Conservation (phyloP, 2,329 filamentous ascomycete genomes). For the Nemania sp. region DNA sequence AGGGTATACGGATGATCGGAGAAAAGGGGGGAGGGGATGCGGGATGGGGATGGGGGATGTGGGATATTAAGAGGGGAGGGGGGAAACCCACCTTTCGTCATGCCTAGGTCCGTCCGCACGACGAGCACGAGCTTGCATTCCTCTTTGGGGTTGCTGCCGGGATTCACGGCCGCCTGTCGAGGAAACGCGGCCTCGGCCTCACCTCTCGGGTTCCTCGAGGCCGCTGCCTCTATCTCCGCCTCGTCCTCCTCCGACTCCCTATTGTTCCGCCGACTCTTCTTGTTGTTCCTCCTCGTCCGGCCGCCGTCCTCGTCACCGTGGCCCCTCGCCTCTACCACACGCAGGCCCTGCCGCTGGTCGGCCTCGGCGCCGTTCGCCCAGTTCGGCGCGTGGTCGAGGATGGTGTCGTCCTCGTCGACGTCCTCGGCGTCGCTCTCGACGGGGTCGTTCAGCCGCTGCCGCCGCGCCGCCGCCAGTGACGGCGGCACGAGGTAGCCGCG, state of each 20-base stretch:
- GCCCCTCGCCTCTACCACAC: conserved; percentile 30
- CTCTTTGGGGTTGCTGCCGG: conserved; percentile 54
- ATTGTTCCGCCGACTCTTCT: conserved; percentile 38
- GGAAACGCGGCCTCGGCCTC: conserved; percentile 24
- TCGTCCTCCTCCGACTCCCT: conserved; percentile 37
- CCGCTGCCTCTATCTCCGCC: background rate
- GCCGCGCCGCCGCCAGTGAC: conserved; percentile 59
- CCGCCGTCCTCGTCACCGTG: conserved; percentile 16
- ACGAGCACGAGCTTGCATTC: conserved; percentile 95
- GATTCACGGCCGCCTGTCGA: conserved; percentile 39
- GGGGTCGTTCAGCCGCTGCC: conserved; percentile 61
- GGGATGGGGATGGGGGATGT: background rate
- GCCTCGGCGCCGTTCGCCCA: conserved; percentile 67
- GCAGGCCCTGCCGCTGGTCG: conserved; percentile 61
- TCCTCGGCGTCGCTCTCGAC: conserved; percentile 73
- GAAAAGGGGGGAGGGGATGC: too few relatives aligned
- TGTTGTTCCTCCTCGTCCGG: conserved; percentile 23
- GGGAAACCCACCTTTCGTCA: conserved; percentile 80
- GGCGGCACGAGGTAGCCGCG: conserved; percentile 64
- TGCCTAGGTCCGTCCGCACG: conserved; percentile 90
- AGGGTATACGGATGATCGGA: too few relatives aligned
- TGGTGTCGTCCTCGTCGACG: conserved; percentile 61
- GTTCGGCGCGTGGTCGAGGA: conserved; percentile 69
- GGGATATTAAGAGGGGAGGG: background rate
- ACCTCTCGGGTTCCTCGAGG: conserved; percentile 12